These are phyloP conservation scores for Mallotus nudiflorus DNA, from an alignment of 345 rosid genomes.

Conservation along the genomic window DNA sequence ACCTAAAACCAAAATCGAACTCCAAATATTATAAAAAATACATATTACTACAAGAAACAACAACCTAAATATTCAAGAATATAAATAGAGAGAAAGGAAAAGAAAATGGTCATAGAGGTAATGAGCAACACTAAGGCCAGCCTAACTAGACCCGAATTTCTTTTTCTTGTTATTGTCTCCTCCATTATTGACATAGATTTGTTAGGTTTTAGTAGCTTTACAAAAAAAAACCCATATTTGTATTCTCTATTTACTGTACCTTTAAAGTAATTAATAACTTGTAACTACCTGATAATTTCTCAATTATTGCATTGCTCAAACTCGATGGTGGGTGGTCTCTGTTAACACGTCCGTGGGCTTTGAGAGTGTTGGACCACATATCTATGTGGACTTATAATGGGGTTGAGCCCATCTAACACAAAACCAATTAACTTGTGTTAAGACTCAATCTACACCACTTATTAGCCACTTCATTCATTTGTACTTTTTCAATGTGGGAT, in stretches of 20 bases:
- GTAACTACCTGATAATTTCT: no score
- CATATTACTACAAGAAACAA: not conserved
- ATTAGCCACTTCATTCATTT: no score
- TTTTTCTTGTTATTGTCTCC: not conserved
- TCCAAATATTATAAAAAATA: not conserved
- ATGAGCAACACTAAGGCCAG: slow-evolving; percentile 63
- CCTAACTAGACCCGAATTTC: slow-evolving; percentile 66
- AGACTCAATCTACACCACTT: no score
- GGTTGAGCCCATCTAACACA: no score
- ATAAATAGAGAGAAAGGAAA: not conserved
- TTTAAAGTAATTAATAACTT: no score
- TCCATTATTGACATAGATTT: slow-evolving; percentile 20
- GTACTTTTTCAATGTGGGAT: no score
- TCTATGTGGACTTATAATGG: no score
- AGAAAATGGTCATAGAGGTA: slow-evolving; percentile 54
- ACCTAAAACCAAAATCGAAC: not conserved
- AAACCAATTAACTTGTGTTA: no score
- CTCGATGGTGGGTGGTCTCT: no score
- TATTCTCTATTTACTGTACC: not conserved
- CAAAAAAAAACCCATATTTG: slow-evolving; percentile 25
- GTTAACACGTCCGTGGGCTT: no score
- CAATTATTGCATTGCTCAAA: no score
- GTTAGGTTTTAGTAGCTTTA: slow-evolving; percentile 18
- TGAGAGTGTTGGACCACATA: no score
- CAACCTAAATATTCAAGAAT: not conserved